Evolutionary conservation across 306 rosid genomes (phyloP), one percentile per base, ranked within the genome.

Genomic region (Glycyrrhiza uralensis): DNA sequence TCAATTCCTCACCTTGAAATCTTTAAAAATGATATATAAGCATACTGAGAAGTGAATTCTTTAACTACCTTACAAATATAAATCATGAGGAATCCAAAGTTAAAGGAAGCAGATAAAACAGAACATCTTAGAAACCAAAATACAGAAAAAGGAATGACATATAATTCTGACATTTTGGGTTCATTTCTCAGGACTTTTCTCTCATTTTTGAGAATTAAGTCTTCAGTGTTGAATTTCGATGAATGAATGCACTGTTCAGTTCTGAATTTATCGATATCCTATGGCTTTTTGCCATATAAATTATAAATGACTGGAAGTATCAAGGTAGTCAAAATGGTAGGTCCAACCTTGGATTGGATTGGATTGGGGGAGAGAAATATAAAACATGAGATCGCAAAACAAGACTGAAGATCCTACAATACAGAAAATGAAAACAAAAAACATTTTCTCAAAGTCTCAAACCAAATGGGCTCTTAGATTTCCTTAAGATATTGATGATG

Each of bases 1-100:
- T 78, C 66, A 88, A 61, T 81, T n/a, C 67, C 78, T 58, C 80
- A 70, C 51, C 50, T 29, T 45, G 50, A 56, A 78, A 44, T 30
- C 42, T 54, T 39, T 30, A 47, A 70, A 77, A 83, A 38, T 13
- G 58, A 73, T 71, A 30, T 78, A 82, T 41, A 55, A 70, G 72
- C 69, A 58, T 47, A 68, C 44, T 66, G 28, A 47, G 14, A 46
- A 22, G 17, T 45, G 4, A 75, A 49, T 62, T 52, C 50, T 72
- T 73, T 68, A 66, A 74, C 64, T 45, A 74, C 77, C 57, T 58
- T 52, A 29, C 13, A 81, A 76, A 77, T 77, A 56, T 67, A 41
- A 59, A 46, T 47, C 49, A 32, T 30, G 58, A 47, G 51, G 42
- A 45, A 54, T 36, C 50, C 12, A 59, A 26, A 62, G 38, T 12